These are phyloP conservation scores for Pseudopyricularia cyperi DNA, from an alignment of 2,329 filamentous ascomycete species.

Conservation along the genomic window DNA sequence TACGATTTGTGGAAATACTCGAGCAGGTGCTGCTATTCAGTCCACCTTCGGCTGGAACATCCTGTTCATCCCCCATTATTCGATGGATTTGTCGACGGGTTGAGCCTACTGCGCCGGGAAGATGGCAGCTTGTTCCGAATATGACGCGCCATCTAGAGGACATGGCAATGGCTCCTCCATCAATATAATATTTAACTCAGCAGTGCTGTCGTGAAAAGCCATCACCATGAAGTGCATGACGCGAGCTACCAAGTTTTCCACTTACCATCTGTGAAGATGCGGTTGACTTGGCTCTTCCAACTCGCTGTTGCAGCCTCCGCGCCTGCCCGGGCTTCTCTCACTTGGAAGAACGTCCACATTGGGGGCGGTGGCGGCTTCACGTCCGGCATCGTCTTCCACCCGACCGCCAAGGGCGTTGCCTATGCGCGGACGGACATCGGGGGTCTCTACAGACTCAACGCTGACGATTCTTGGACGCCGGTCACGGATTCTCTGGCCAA, in stretches of 20 bases:
- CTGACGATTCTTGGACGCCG: constrained; percentile 41
- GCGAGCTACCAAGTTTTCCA: background rate
- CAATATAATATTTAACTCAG: background rate
- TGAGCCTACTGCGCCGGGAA: background rate
- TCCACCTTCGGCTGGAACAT: background rate
- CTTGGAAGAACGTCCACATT: constrained; percentile 36
- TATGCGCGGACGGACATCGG: constrained; percentile 46
- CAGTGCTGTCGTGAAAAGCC: background rate
- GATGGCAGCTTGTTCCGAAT: background rate
- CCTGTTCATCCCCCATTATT: background rate
- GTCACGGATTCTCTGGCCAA: constrained; percentile 33
- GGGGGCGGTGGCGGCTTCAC: constrained; percentile 46
- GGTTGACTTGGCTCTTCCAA: background rate
- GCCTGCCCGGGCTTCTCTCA: constrained; percentile 19
- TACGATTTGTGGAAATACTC: background rate
- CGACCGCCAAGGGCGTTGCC: constrained; percentile 32
- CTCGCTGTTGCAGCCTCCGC: constrained; percentile 7
- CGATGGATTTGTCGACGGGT: background rate
- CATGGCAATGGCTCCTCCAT: background rate
- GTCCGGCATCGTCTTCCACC: constrained; percentile 44
- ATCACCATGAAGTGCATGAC: background rate
- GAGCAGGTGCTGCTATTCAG: background rate
- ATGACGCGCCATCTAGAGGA: background rate
- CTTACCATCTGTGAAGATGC: background rate
- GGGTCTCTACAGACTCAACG: constrained; percentile 39